Conservation (phyloP, 768 basidiomycete species). For the Lentinula raphanica region DNA sequence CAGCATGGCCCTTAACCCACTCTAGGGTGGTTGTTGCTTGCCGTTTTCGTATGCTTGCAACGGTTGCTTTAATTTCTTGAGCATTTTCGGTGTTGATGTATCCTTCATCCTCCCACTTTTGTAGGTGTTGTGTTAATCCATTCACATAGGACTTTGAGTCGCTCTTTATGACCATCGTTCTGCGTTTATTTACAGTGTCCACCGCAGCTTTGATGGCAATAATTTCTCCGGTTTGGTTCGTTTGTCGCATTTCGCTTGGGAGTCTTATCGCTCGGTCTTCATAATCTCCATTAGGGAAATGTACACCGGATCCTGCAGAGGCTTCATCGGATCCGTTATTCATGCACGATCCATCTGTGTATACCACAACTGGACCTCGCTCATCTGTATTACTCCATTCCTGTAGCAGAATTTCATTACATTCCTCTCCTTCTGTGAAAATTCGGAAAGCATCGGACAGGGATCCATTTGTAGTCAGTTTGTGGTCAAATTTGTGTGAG, state of each 20-base stretch:
- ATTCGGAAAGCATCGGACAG: constrained; percentile 6
- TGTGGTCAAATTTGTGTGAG: background rate
- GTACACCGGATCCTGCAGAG: constrained; percentile 11
- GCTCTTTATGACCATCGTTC: background rate
- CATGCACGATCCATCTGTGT: constrained; percentile 15
- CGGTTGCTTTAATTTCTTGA: background rate
- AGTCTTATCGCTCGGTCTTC: constrained; percentile 5
- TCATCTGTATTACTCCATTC: background rate
- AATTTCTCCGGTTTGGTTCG: constrained; percentile 14
- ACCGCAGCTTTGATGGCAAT: constrained; percentile 6
- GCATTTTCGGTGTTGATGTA: background rate
- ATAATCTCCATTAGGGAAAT: background rate
- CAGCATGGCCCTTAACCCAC: constrained; percentile 23
- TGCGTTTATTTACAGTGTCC: background rate
- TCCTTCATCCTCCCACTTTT: background rate
- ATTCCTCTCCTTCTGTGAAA: background rate
- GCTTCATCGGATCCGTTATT: constrained; percentile 13
- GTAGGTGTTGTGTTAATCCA: background rate
- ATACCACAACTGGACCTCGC: background rate
- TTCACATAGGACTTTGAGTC: constrained; percentile 12
- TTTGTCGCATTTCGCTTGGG: background rate
- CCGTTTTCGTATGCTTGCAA: constrained; percentile 6
- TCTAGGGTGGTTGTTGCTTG: constrained; percentile 14
- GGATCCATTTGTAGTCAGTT: background rate
- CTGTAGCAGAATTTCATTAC: background rate